Evolutionary conservation across 257 asterid genomes (phyloP).

Genomic region (Nicotiana noctiflora): DNA sequence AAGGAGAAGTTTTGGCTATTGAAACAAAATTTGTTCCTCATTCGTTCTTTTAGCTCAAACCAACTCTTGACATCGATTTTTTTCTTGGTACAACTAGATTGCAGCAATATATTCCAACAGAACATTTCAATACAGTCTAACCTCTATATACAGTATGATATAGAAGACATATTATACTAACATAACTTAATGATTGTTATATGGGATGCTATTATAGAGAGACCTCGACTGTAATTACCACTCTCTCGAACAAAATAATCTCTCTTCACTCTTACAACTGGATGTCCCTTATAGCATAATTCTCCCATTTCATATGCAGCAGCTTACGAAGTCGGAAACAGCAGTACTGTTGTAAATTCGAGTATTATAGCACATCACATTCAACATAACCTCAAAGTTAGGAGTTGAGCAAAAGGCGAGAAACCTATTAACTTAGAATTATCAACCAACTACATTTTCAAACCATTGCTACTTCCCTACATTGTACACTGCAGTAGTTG

Average conservation of each 20-base stretch:
- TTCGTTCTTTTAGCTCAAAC: too few relatives aligned
- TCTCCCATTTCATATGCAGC: neutral
- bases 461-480: slow-evolving; percentile 14
- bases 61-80: too few relatives aligned
- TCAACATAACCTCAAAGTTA: neutral
- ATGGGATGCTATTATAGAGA: too few relatives aligned
- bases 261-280: too few relatives aligned
- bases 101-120: neutral
- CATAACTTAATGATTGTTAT: too few relatives aligned
- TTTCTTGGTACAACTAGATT: too few relatives aligned
- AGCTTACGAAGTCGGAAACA: neutral
- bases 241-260: too few relatives aligned
- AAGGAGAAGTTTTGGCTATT: too few relatives aligned
- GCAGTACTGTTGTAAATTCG: neutral
- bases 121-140: neutral
- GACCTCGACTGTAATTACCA: too few relatives aligned
- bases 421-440: neutral
- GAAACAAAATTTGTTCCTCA: too few relatives aligned
- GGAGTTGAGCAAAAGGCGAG: neutral
- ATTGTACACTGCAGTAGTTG: slow-evolving; percentile 10
- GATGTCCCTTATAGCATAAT: neutral
- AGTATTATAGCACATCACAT: neutral
- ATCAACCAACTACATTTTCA: slow-evolving; percentile 19
- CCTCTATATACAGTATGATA: too few relatives aligned
- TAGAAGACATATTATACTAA: too few relatives aligned